Evolutionary conservation across 2,329 filamentous ascomycete genomes (phyloP).

Genomic region (Xylaria sp.): DNA sequence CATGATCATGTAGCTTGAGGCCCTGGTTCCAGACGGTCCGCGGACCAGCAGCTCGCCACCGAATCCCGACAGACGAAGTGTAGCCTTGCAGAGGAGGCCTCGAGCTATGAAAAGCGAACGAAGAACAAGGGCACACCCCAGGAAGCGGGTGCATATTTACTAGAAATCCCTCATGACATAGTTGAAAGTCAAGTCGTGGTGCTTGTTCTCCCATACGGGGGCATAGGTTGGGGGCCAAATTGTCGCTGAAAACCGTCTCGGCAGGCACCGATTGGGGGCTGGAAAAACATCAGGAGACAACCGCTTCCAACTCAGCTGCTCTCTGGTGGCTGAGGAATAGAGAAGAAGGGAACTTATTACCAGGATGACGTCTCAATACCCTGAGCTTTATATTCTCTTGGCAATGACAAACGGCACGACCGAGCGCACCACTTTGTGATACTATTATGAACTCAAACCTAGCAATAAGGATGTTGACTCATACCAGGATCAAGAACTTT

Average conservation of each 20-base stretch:
- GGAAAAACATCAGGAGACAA: background rate
- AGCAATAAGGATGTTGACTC: background rate
- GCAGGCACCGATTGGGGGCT: slow-evolving; percentile 16
- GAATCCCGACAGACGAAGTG: background rate
- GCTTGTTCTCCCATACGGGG: background rate
- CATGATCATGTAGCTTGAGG: background rate
- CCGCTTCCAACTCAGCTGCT: slow-evolving; percentile 2
- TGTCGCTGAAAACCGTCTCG: background rate
- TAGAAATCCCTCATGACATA: background rate
- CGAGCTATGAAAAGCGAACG: slow-evolving; percentile 12
- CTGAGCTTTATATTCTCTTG: background rate
- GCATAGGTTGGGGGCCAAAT: slow-evolving; percentile 21
- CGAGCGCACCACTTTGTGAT: background rate
- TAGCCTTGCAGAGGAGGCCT: slow-evolving; percentile 7
- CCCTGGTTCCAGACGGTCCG: no score
- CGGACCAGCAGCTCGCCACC: background rate
- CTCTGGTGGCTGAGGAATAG: slow-evolving; percentile 15
- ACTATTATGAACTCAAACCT: background rate
- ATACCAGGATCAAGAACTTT: background rate
- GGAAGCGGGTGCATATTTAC: background rate
- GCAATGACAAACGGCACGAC: background rate
- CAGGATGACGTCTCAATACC: background rate
- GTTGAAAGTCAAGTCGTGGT: background rate
- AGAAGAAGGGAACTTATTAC: background rate
- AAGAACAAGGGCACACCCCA: background rate